These are phyloP conservation scores for Nothopassalora personata DNA, from an alignment of 2,329 filamentous ascomycete species.

Conservation along the genomic window DNA sequence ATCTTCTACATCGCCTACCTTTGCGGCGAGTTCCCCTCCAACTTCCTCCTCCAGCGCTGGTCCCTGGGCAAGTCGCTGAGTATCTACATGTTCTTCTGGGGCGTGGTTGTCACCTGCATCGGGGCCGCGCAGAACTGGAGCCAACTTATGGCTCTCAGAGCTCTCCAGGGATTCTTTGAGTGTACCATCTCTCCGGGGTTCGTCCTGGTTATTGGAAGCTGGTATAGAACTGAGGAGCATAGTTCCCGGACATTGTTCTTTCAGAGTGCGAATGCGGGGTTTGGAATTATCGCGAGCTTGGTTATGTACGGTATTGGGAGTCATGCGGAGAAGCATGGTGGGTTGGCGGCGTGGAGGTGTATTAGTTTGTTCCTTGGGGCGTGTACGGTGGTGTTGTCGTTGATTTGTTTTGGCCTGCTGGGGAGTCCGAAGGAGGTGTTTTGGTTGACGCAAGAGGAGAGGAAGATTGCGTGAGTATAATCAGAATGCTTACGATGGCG, in stretches of 20 bases:
- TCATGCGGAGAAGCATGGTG: constrained; percentile 22
- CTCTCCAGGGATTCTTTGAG: constrained; percentile 36
- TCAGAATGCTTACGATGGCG: not conserved
- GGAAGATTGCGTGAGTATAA: constrained; percentile 22
- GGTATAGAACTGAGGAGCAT: constrained; percentile 35
- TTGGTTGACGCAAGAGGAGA: constrained; percentile 26
- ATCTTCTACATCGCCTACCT: constrained; percentile 43
- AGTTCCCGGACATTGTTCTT: constrained; percentile 34
- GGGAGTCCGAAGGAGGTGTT: constrained; percentile 28
- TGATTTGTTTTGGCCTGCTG: constrained; percentile 27
- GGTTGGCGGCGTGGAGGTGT: constrained; percentile 26
- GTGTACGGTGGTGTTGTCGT: constrained; percentile 22
- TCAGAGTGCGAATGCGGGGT: constrained; percentile 35
- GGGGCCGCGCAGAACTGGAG: constrained; percentile 31
- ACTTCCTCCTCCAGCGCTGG: constrained; percentile 33
- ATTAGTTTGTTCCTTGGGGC: constrained; percentile 28
- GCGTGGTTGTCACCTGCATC: constrained; percentile 27
- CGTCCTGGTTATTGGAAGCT: constrained; percentile 32
- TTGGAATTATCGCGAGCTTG: constrained; percentile 28
- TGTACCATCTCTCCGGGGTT: constrained; percentile 36
- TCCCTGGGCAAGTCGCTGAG: constrained; percentile 34
- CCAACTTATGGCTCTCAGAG: constrained; percentile 34
- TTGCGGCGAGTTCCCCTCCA: constrained; percentile 34
- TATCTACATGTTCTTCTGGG: constrained; percentile 34
- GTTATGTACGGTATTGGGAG: constrained; percentile 27